Conservation (phyloP, 1,284 basidiomycete genomes). For the Moniliophthora roreri region DNA sequence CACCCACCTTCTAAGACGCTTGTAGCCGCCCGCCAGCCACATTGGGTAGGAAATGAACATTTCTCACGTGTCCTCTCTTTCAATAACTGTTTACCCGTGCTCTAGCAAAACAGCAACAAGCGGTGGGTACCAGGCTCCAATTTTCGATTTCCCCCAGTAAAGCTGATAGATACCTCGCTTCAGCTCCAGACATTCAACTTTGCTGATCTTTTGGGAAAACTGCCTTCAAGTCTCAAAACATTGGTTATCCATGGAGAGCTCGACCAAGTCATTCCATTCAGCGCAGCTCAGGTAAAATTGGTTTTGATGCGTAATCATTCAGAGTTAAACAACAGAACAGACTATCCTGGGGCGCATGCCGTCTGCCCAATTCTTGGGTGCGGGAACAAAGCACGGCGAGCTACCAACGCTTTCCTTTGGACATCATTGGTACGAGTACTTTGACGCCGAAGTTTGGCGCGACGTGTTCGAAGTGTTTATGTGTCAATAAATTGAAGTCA, state of each 20-base stretch:
- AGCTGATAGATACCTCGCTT: slow-evolving; percentile 22
- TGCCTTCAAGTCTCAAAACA: slow-evolving; percentile 31
- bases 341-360: slow-evolving; percentile 32
- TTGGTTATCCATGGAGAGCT: slow-evolving; percentile 42
- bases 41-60: slow-evolving; percentile 21
- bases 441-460: slow-evolving; percentile 39
- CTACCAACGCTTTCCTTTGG: slow-evolving; percentile 39
- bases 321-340: not conserved
- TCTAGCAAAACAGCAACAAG: slow-evolving; percentile 32
- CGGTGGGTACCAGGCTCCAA: slow-evolving; percentile 23
- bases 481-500: slow-evolving; percentile 14
- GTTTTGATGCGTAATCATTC: too few relatives aligned
- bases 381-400: slow-evolving; percentile 34
- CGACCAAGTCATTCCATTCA: slow-evolving; percentile 37
- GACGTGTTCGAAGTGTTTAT: slow-evolving; percentile 38
- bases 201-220: slow-evolving; percentile 27
- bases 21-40: slow-evolving; percentile 5
- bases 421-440: slow-evolving; percentile 48
- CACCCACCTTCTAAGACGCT: not conserved
- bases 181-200: slow-evolving; percentile 37
- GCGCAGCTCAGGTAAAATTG: slow-evolving; percentile 31
- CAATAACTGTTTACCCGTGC: not conserved
- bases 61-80: slow-evolving; percentile 11
- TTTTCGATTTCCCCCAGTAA: not conserved
- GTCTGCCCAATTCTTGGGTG: slow-evolving; percentile 32